Evolutionary conservation across 2,329 filamentous ascomycete genomes (phyloP).

Genomic region (Triangularia verruculosa): DNA sequence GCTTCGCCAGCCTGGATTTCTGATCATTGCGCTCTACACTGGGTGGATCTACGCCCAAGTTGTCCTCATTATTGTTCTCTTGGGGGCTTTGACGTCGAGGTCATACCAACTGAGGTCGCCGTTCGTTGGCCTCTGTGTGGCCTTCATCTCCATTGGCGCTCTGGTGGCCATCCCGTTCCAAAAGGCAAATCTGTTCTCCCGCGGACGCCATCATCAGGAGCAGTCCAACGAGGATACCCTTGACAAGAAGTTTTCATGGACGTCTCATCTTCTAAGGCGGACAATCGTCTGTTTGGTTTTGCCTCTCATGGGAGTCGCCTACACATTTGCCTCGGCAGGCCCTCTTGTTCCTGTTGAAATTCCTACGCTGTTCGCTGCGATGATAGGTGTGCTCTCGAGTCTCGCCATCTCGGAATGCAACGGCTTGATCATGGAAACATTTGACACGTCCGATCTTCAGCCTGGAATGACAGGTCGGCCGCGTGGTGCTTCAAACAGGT

Average conservation of each 20-base stretch:
- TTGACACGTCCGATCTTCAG: conserved; percentile 76
- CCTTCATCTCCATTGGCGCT: conserved; percentile 65
- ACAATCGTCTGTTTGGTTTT: conserved; percentile 64
- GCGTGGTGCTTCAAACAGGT: conserved; percentile 39
- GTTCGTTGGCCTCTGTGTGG: conserved; percentile 64
- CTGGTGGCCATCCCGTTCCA: conserved; percentile 69
- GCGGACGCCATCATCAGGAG: conserved; percentile 56
- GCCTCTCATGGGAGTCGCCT: conserved; percentile 64
- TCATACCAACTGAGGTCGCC: conserved; percentile 63
- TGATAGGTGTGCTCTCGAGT: conserved; percentile 68
- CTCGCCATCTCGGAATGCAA: conserved; percentile 74
- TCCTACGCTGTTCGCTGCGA: conserved; percentile 62
- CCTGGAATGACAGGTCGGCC: conserved; percentile 63
- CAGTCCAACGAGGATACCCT: conserved; percentile 61
- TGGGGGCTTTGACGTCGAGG: conserved; percentile 68
- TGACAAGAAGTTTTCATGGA: conserved; percentile 63
- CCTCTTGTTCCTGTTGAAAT: conserved; percentile 58
- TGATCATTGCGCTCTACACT: conserved; percentile 68
- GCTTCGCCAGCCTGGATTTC: conserved; percentile 70
- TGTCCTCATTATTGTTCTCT: conserved; percentile 67
- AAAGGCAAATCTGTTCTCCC: conserved; percentile 66
- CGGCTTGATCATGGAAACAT: conserved; percentile 76
- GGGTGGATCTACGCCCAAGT: conserved; percentile 78
- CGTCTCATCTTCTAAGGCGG: conserved; percentile 68
- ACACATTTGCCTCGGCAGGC: conserved; percentile 64